Evolutionary conservation across 2,329 filamentous ascomycete genomes (phyloP).

Genomic region (Arthrobotrys conoides): DNA sequence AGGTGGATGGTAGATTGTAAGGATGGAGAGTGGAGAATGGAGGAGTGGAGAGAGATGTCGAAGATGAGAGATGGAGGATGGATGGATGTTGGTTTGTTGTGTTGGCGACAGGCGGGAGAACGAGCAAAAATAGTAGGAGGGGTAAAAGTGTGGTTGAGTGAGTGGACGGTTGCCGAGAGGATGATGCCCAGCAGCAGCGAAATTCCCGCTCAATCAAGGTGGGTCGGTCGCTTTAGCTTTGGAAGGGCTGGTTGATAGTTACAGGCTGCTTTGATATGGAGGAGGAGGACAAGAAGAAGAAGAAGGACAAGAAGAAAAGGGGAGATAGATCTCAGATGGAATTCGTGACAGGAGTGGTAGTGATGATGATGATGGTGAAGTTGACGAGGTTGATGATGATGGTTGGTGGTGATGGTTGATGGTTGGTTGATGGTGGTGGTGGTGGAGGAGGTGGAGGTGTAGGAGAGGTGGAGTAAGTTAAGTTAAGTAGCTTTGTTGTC

Average conservation of each 20-base stretch:
- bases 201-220: slow-evolving; percentile 53
- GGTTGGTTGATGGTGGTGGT: slow-evolving; percentile 12
- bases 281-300: too few species aligned
- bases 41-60: too few species aligned
- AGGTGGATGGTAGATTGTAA: slow-evolving; percentile 2
- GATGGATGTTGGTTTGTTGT: slow-evolving; percentile 50
- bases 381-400: slow-evolving; percentile 11
- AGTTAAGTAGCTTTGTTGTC: background rate
- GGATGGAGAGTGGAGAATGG: slow-evolving; percentile 68
- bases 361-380: slow-evolving; percentile 41
- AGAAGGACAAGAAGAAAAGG: background rate
- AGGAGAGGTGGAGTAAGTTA: background rate
- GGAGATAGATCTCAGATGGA: slow-evolving; percentile 25
- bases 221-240: slow-evolving; percentile 6
- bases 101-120: slow-evolving; percentile 39
- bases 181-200: slow-evolving; percentile 42
- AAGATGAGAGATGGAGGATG: slow-evolving; percentile 61
- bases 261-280: background rate
- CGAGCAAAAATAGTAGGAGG: slow-evolving; percentile 59
- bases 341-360: slow-evolving; percentile 41
- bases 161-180: slow-evolving; percentile 59
- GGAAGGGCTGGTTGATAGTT: slow-evolving; percentile 39
- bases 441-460: background rate
- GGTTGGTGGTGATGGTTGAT: slow-evolving; percentile 40
- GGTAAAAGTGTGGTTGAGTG: slow-evolving; percentile 35